These are phyloP conservation scores for Ceratocystis alfenasii DNA, from an alignment of 2,329 filamentous ascomycete species.

Conservation along the genomic window DNA sequence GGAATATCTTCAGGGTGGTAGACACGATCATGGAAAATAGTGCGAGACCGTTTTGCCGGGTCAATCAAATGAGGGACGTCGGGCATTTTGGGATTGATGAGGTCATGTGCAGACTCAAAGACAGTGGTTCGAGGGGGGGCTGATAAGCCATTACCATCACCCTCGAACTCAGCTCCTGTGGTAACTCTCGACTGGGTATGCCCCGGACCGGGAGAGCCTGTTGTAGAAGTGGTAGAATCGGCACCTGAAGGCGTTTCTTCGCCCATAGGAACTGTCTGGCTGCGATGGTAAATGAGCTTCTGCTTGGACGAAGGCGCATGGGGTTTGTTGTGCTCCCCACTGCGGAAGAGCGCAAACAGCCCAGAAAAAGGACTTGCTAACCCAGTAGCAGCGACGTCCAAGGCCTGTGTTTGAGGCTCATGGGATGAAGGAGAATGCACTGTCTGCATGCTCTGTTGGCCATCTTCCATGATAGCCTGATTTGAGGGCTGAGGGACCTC, in stretches of 20 bases:
- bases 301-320: slow-evolving; percentile 45
- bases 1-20: slow-evolving; percentile 93
- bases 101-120: slow-evolving; percentile 86
- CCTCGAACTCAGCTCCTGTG: slow-evolving; percentile 39
- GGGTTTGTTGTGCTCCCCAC: slow-evolving; percentile 40
- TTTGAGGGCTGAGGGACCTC: slow-evolving; percentile 60
- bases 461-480: slow-evolving; percentile 56
- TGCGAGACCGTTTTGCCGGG: slow-evolving; percentile 65
- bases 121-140: slow-evolving; percentile 84
- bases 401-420: slow-evolving; percentile 24
- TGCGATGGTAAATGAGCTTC: slow-evolving; percentile 61
- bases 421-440: slow-evolving; percentile 31
- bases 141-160: slow-evolving; percentile 36
- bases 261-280: slow-evolving; percentile 53
- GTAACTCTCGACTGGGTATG: slow-evolving; percentile 35
- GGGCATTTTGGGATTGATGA: slow-evolving; percentile 82
- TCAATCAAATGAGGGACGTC: slow-evolving; percentile 71
- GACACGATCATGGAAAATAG: slow-evolving; percentile 93
- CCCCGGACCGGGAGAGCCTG: slow-evolving; percentile 9
- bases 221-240: background rate
- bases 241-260: slow-evolving; percentile 3
- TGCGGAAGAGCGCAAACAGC: slow-evolving; percentile 65
- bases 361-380: slow-evolving; percentile 42
- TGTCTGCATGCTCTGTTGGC: slow-evolving; percentile 40
- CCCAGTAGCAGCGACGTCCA: slow-evolving; percentile 23